Percentiles rank a stretch among this genome's conserved stretches.
Evolutionary conservation across 768 basidiomycete genomes (phyloP).

Genomic region (Lactarius indigo): DNA sequence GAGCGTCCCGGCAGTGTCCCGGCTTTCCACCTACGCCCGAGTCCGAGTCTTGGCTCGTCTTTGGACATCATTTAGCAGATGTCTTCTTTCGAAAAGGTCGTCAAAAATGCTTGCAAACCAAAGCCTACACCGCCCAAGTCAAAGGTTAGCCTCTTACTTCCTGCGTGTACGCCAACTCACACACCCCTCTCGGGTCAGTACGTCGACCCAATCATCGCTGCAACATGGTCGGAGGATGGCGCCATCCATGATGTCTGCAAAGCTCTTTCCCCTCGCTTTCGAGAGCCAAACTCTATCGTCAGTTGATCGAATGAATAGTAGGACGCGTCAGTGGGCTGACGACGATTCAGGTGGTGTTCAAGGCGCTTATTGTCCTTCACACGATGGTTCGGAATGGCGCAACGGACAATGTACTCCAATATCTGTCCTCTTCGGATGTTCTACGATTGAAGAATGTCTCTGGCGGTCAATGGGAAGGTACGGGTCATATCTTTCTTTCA

Average conservation of each 20-base stretch:
- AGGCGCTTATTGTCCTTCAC: conserved; percentile 91
- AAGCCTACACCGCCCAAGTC: conserved; percentile 94
- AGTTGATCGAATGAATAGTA: conserved; percentile 30
- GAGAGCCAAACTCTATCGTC: conserved; percentile 90
- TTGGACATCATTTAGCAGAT: conserved; percentile 32
- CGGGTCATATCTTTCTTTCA: conserved; percentile 17
- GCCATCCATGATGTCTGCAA: conserved; percentile 91
- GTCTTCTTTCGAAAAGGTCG: conserved; percentile 87
- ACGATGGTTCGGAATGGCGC: conserved; percentile 96
- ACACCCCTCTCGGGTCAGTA: conserved; percentile 51
- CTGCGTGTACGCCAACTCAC: not conserved
- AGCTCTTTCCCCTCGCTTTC: conserved; percentile 76
- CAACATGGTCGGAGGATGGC: conserved; percentile 96
- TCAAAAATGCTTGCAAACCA: conserved; percentile 96
- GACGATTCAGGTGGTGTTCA: conserved; percentile 84
- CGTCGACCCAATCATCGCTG: conserved; percentile 92
- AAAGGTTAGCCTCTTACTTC: conserved; percentile 54
- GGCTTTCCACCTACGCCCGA: conserved; percentile 31
- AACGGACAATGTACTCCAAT: conserved; percentile 85
- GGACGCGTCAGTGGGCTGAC: conserved; percentile 8
- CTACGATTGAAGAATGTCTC: conserved; percentile 78
- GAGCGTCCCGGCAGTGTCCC: conserved; percentile 30
- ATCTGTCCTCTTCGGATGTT: conserved; percentile 80
- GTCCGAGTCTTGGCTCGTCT: not conserved
- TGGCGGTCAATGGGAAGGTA: conserved; percentile 87